These are phyloP conservation scores for Blastobotrys apis DNA, from an alignment of 1,139 yeast species.

Conservation along the genomic window DNA sequence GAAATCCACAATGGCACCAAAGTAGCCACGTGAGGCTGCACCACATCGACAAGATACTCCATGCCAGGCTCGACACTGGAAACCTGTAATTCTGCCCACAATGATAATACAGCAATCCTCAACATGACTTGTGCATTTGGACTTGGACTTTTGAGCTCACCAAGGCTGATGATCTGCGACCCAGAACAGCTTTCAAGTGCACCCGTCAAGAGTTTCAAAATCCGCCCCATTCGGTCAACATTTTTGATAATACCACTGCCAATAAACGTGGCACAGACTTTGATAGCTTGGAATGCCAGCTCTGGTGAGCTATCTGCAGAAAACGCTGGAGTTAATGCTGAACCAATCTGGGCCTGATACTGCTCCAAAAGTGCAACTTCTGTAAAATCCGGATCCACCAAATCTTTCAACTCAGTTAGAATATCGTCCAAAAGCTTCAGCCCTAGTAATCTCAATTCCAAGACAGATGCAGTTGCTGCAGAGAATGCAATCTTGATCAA, in stretches of 20 bases:
- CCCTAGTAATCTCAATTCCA: conserved; percentile 61
- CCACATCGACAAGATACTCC: conserved; percentile 42
- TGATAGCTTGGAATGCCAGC: conserved; percentile 73
- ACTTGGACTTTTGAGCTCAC: conserved; percentile 39
- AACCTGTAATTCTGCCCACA: conserved; percentile 83
- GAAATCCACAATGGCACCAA: conserved; percentile 78
- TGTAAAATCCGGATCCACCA: conserved; percentile 70
- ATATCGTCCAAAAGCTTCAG: conserved; percentile 61
- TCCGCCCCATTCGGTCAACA: conserved; percentile 50
- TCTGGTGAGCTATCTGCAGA: conserved; percentile 65
- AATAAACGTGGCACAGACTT: conserved; percentile 74
- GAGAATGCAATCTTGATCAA: conserved; percentile 77
- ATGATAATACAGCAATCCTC: conserved; percentile 66
- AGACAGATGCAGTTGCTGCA: conserved; percentile 71
- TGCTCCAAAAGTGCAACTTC: conserved; percentile 75
- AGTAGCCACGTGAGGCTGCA: conserved; percentile 55
- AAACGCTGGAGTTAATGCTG: conserved; percentile 91
- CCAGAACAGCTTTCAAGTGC: conserved; percentile 56
- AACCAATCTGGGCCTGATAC: conserved; percentile 89
- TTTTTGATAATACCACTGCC: conserved; percentile 50
- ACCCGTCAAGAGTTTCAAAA: conserved; percentile 61
- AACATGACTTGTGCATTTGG: conserved; percentile 52
- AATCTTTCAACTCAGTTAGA: conserved; percentile 44
- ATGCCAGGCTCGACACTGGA: conserved; percentile 37
- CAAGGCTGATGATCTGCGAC: conserved; percentile 39